Evolutionary conservation across 2,329 filamentous ascomycete genomes (phyloP), one percentile per base, ranked within the genome.

Genomic region (Paraphoma chrysanthemicola): DNA sequence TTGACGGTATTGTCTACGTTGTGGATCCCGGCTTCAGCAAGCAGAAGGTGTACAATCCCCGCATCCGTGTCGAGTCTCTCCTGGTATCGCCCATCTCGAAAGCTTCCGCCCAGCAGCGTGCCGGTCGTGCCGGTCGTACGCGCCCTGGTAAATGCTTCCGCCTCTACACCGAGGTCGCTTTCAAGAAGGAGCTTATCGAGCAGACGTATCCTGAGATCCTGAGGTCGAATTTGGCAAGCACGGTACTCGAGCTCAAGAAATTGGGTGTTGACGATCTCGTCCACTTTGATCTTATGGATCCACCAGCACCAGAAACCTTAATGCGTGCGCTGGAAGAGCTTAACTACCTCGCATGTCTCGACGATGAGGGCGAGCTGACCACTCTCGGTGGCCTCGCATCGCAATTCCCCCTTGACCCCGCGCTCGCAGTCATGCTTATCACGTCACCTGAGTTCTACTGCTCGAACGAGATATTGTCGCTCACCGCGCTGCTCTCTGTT

Each of bases 11-110:
- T 62, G 95, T 99, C 36, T 99, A 97, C 72, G 95, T 99, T 33
- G 94, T 99, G n/a, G 95, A 99, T 72, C 94, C 95, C 2, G 95
- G 95, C 36, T 99, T 99, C 82, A 97, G 93, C 81, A 99, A 99
- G 82, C 95, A 99, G 73, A 99, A 98, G 80, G 95, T 98, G 61
- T 99, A 98, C 83, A 98, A 99, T 78, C 94, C 95, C 18, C 89
- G 95, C 59, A 96, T 97, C 68, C 89, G 95, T 77, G 93, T 99
- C 63, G 95, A 99, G 79, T 98, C 95, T 1, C 85, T 99, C 7
- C 84, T 99, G n/a, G 94, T 99, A 5, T 97, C 95, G 3, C 93
- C 95, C 18, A 98, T 99, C 67, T 98, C 93, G 56, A 98, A 97
- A 78, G 95, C 95, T 23, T 98, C 95, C 1, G 95, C 96, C 9